Conservation (phyloP, 129 eudicot genomes). For the Calendula officinalis region DNA sequence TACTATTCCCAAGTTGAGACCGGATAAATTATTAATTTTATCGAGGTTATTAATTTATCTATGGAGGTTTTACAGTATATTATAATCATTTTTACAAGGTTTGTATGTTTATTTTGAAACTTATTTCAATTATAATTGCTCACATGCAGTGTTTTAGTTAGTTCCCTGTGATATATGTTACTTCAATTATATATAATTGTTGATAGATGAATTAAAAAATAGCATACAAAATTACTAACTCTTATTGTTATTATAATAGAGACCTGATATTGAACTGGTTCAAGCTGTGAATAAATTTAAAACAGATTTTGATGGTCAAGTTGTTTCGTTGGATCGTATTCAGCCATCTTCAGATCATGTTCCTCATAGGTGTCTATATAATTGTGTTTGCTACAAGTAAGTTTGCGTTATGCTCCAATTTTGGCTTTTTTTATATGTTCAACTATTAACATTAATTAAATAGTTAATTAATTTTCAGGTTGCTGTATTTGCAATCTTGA, state of each 20-base stretch:
- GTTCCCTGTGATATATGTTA: not conserved
- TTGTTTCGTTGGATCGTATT: constrained; percentile 83
- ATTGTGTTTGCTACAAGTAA: constrained; percentile 50
- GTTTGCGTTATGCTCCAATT: constrained; percentile 15
- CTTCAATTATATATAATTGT: not conserved
- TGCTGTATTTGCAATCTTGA: constrained; percentile 92
- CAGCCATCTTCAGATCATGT: constrained; percentile 99
- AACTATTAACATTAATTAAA: not conserved
- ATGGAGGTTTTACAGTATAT: no score
- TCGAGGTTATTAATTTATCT: no score
- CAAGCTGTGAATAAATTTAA: constrained; percentile 90
- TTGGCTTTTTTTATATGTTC: not conserved
- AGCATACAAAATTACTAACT: not conserved
- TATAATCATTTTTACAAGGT: no score
- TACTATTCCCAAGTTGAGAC: no score
- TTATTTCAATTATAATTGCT: not conserved
- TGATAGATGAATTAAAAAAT: not conserved
- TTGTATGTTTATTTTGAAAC: not conserved
- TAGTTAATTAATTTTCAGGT: constrained; percentile 50
- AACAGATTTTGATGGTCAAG: constrained; percentile 91
- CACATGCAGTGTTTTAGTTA: not conserved
- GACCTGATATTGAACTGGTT: constrained; percentile 82
- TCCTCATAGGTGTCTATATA: constrained; percentile 70
- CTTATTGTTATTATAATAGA: constrained; percentile 38
- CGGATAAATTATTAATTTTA: no score